A percentile compares a stretch with the other conserved stretches of the same genome.
phyloP scores from a whole-genome alignment of 2,329 filamentous ascomycete genomes.

The Rosellinia necatrix region DNA sequence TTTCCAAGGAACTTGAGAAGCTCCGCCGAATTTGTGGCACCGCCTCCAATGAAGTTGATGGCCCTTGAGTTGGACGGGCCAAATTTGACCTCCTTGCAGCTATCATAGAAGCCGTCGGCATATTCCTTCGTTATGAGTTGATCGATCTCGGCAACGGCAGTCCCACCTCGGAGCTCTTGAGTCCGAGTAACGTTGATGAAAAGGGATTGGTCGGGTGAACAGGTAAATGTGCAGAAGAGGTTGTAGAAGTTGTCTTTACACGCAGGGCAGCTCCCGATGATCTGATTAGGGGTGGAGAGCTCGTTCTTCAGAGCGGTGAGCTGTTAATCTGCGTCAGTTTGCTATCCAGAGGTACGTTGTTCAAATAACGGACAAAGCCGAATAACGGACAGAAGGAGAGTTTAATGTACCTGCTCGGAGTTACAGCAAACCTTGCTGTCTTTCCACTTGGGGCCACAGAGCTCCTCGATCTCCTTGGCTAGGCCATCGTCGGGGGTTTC shows the following conservation, averaged over 20 bases:
- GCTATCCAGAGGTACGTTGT: neutral
- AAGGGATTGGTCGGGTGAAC: slow-evolving; percentile 92
- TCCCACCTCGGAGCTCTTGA: slow-evolving; percentile 61
- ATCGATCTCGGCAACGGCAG: slow-evolving; percentile 81
- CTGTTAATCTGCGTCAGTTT: slow-evolving; percentile 47
- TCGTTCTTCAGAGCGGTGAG: slow-evolving; percentile 81
- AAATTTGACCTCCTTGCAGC: slow-evolving; percentile 99
- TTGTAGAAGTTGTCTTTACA: slow-evolving; percentile 99
- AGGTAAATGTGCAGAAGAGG: slow-evolving; percentile 96
- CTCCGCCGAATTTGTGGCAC: slow-evolving; percentile 84
- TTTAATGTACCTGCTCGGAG: slow-evolving; percentile 67
- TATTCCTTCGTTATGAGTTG: slow-evolving; percentile 86
- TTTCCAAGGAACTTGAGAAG: slow-evolving; percentile 92
- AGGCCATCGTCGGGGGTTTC: slow-evolving; percentile 72
- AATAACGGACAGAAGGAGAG: neutral
- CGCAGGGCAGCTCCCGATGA: slow-evolving; percentile 92
- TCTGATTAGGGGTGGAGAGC: slow-evolving; percentile 81
- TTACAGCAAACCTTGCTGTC: slow-evolving; percentile 84
- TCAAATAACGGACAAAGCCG: no score
- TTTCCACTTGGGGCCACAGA: slow-evolving; percentile 89
- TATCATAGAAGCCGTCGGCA: slow-evolving; percentile 88
- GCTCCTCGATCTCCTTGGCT: slow-evolving; percentile 76
- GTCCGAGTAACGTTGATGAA: slow-evolving; percentile 91
- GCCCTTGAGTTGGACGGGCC: slow-evolving; percentile 90
- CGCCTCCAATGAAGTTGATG: slow-evolving; percentile 95